Percentiles rank a stretch among this genome's conserved stretches.
Conservation (phyloP, 202 grass and related monocot species). For the Digitaria exilis region DNA sequence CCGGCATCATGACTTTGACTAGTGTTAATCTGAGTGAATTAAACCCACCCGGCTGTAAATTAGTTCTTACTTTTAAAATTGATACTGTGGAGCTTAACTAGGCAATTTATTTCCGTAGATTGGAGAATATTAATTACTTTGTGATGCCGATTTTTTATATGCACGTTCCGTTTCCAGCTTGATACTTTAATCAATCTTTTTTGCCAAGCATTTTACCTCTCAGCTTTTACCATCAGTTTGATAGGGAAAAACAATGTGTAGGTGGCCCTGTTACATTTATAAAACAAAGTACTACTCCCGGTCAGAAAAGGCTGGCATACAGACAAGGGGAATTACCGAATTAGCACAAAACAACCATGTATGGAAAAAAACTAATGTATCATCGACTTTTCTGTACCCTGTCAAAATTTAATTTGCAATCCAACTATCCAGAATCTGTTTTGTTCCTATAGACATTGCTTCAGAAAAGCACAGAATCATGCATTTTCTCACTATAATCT, state of each 20-base stretch:
- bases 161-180: not conserved
- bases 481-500: not conserved
- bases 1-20: no score
- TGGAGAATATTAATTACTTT: conserved; percentile 1
- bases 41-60: conserved; percentile 32
- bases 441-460: not conserved
- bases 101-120: no score
- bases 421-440: not conserved
- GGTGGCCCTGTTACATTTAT: not conserved
- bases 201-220: not conserved
- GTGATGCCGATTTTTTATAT: conserved; percentile 35
- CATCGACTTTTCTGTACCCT: not conserved
- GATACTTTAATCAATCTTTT: not conserved
- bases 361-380: no score
- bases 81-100: conserved; percentile 25
- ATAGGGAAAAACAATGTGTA: not conserved
- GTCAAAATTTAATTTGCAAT: not conserved
- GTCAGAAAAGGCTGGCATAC: no score
- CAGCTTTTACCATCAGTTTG: not conserved
- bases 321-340: no score
- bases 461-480: not conserved
- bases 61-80: conserved; percentile 4
- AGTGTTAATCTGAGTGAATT: not conserved
- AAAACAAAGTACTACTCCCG: no score
- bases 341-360: no score